Conservation (phyloP, 441 rosid genomes). For the Monsonia emarginata region DNA sequence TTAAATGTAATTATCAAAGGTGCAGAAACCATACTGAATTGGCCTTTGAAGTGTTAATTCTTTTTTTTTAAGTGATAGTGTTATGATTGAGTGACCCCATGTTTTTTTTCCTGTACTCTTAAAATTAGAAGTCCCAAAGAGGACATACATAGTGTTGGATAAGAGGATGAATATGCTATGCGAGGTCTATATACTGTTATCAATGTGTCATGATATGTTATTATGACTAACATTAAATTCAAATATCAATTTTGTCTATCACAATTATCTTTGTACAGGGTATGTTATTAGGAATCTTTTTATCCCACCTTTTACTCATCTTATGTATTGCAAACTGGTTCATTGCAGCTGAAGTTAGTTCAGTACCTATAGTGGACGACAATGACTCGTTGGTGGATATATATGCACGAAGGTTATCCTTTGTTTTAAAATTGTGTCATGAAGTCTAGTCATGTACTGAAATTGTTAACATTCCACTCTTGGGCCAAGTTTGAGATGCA, state of each 20-base stretch:
- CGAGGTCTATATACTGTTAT: background rate
- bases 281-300: background rate
- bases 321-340: background rate
- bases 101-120: background rate
- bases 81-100: background rate
- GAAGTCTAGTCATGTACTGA: background rate
- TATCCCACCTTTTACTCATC: background rate
- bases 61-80: background rate
- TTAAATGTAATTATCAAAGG: background rate
- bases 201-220: background rate
- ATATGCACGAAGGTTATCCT: conserved; percentile 75
- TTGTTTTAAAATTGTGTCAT: conserved; percentile 8
- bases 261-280: background rate
- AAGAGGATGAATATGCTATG: background rate
- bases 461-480: conserved; percentile 9
- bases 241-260: background rate
- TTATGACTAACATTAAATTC: background rate
- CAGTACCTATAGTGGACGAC: conserved; percentile 90
- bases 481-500: conserved; percentile 1
- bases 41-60: background rate
- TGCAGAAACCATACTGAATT: background rate
- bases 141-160: background rate
- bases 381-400: conserved; percentile 86
- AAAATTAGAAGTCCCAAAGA: background rate
- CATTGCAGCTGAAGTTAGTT: conserved; percentile 80